phyloP scores from a whole-genome alignment of 2,329 filamentous ascomycete genomes.

The Hymenoscyphus albidus region DNA sequence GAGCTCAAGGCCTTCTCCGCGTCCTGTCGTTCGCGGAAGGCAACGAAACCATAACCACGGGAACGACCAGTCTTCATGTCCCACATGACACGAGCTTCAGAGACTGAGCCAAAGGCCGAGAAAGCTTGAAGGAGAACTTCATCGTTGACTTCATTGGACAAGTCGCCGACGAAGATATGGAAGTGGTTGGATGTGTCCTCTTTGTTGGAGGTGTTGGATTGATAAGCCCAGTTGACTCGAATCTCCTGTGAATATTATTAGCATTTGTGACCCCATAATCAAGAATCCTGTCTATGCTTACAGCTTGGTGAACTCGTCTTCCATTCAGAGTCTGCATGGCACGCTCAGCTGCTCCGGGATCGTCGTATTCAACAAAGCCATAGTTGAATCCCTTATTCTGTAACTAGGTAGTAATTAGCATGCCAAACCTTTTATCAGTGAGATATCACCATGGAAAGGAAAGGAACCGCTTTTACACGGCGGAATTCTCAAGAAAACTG shows the following conservation, averaged over 20 bases:
- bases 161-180: slow-evolving; percentile 96
- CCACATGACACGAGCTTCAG: slow-evolving; percentile 99
- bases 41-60: slow-evolving; percentile 95
- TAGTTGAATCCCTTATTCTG: slow-evolving; percentile 98
- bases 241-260: slow-evolving; percentile 67
- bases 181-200: slow-evolving; percentile 98
- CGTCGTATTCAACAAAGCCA: slow-evolving; percentile 97
- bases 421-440: slow-evolving; percentile 29
- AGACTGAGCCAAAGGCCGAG: slow-evolving; percentile 91
- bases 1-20: slow-evolving; percentile 94
- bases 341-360: slow-evolving; percentile 91
- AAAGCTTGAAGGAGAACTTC: slow-evolving; percentile 92
- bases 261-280: slow-evolving; percentile 14
- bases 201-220: slow-evolving; percentile 90
- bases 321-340: slow-evolving; percentile 97
- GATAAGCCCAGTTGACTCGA: slow-evolving; percentile 98
- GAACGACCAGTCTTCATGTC: slow-evolving; percentile 99
- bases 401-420: slow-evolving; percentile 38
- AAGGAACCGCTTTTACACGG: slow-evolving; percentile 9
- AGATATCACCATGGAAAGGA: slow-evolving; percentile 9
- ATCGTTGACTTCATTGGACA: slow-evolving; percentile 98
- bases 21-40: slow-evolving; percentile 88
- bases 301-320: slow-evolving; percentile 89
- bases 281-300: slow-evolving; percentile 45
- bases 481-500: slow-evolving; percentile 24